phyloP scores from a whole-genome alignment of 495 filamentous ascomycete species.

The Neurospora hispaniola region DNA sequence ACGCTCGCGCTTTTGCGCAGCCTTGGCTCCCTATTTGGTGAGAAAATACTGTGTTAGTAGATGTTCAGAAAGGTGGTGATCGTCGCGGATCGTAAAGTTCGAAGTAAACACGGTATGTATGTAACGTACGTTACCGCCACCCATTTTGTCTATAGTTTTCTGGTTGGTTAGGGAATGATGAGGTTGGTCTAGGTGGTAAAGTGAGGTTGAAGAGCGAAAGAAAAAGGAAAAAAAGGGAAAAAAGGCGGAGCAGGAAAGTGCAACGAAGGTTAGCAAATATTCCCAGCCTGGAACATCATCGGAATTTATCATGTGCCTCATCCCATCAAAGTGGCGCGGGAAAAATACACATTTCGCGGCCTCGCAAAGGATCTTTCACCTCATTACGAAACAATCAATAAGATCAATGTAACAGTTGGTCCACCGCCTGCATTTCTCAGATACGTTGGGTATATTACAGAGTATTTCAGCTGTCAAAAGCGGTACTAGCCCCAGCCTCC shows the following conservation, averaged over 20 bases:
- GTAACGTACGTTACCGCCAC: slow-evolving; percentile 39
- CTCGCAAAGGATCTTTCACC: background rate
- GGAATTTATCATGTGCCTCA: background rate
- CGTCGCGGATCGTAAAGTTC: background rate
- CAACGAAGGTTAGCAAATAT: background rate
- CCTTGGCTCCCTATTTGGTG: slow-evolving; percentile 41
- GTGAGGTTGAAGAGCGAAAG: background rate
- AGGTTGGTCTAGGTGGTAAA: background rate
- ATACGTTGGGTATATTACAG: background rate
- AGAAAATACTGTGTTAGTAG: background rate
- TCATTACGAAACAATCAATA: background rate
- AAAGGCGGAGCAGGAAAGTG: background rate
- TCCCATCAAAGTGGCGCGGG: background rate
- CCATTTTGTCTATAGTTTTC: slow-evolving; percentile 27
- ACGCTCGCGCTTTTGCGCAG: slow-evolving; percentile 47
- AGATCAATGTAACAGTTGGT: background rate
- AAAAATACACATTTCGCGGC: background rate
- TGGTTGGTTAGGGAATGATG: background rate
- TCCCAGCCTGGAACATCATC: background rate
- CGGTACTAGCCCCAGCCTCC: background rate
- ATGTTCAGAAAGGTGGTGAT: background rate
- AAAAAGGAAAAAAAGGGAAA: background rate
- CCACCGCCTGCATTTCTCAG: background rate
- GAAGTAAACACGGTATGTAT: background rate
- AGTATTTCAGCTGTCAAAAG: background rate